A percentile compares a stretch with the other conserved stretches of the same genome.
phyloP scores from a whole-genome alignment of 108 stramenopile species.

The Skeletonema tropicum region DNA sequence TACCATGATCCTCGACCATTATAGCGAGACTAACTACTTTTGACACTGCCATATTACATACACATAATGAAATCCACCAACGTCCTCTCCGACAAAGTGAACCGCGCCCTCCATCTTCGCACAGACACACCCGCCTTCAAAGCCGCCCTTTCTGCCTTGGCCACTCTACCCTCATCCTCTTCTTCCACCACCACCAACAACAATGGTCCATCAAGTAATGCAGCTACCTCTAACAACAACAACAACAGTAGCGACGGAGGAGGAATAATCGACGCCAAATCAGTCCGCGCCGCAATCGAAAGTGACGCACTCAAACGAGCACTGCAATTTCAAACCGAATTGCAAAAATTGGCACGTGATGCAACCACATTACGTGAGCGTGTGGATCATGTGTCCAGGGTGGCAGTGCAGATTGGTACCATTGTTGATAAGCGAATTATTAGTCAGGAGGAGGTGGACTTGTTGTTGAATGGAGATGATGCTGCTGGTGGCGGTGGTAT shows the following conservation, averaged over 20 bases:
- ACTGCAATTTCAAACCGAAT: constrained; percentile 66
- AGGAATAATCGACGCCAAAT: constrained; percentile 66
- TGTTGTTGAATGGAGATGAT: neutral
- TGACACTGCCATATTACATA: no score
- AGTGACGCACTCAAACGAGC: constrained; percentile 83
- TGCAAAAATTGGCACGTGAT: constrained; percentile 55
- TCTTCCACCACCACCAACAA: constrained; percentile 25
- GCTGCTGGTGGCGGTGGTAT: no score
- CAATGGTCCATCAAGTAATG: no score
- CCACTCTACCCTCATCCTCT: constrained; percentile 48
- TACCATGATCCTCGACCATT: no score
- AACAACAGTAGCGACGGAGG: constrained; percentile 13
- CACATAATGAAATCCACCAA: constrained; percentile 20
- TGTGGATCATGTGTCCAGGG: constrained; percentile 57
- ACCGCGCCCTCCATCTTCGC: constrained; percentile 76
- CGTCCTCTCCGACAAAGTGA: constrained; percentile 79
- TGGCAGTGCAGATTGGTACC: constrained; percentile 61
- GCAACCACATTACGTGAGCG: constrained; percentile 55
- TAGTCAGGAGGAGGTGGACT: neutral
- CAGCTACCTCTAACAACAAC: constrained; percentile 22
- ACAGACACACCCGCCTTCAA: constrained; percentile 89
- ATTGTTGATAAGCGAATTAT: constrained; percentile 42
- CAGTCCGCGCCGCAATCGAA: constrained; percentile 84
- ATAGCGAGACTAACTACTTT: no score
- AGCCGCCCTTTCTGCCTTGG: constrained; percentile 83